Base-by-base conservation (phyloP, 331 rosid species). In the Pyracantha coccinea region DNA sequence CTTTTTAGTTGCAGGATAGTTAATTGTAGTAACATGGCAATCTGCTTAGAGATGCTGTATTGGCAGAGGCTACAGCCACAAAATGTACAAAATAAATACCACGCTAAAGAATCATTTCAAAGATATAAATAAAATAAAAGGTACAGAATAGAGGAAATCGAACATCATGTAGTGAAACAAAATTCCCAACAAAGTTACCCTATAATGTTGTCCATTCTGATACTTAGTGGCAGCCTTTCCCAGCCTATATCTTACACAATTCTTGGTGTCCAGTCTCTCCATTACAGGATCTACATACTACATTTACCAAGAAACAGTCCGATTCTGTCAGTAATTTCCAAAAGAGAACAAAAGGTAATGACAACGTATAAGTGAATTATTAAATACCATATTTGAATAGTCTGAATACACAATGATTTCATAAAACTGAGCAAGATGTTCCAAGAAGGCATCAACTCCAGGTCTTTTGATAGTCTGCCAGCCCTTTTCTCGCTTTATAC, bases 401-500 rank as follows among this genome's bases (percentile, higher is more conserved):
- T 94, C 99, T 50, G 96, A 87, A 72, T 85, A 94, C 80, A 94
- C 89, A 23, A 94, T 72, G 78, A 94, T 89, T 83, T 94, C 99
- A 32, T 75, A 94, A 85, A 79, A 94, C 61, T 92, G 97, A 59
- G 96, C 97, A 72, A 94, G 87, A 75, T 94, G 96, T 83, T 94
- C 99, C 88, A 94, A 86, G 87, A 94, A 94, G 41, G 96, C 89
- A 86, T 94, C 99, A 68, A 94, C 96, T 62, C 99, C 99, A 44
- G 99, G 99, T 78, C 99, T 89, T 81, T 94, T 94, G 78, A 94
- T 83, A 7, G 99, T 92, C 80, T 90, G 95, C 99, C 99, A 94
- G 44, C 97, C 89, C 68, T 92, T 91, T 74, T 94, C 97, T 73
- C 99, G 79, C 99, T 94, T 78, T 79, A 80, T 70, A 82, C 19